phyloP scores from a whole-genome alignment of 2,329 filamentous ascomycete species.

The Clarireedia paspali region DNA sequence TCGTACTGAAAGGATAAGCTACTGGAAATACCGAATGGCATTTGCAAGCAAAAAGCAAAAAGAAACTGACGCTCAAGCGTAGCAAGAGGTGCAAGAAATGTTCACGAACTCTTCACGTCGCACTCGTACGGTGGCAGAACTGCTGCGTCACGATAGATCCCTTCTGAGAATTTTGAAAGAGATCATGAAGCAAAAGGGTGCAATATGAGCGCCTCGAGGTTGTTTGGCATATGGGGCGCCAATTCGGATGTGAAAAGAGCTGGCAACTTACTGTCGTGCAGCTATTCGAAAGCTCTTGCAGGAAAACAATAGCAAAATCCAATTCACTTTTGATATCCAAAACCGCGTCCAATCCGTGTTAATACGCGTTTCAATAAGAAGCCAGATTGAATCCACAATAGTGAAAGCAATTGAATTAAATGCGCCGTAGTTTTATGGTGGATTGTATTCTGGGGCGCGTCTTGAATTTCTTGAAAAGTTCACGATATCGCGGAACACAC shows the following conservation, averaged over 20 bases:
- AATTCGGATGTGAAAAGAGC: not conserved
- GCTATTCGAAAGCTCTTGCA: not conserved
- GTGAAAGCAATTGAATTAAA: not conserved
- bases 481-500: constrained; percentile 6
- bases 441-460: constrained; percentile 8
- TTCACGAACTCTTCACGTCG: too few species aligned
- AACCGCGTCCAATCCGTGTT: not conserved
- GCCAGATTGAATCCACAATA: not conserved
- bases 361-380: constrained; percentile 6
- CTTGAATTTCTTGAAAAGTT: constrained; percentile 2
- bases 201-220: not conserved
- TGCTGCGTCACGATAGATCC: not conserved
- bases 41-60: not conserved
- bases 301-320: not conserved
- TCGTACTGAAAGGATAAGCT: not conserved
- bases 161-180: not conserved
- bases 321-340: constrained; percentile 6
- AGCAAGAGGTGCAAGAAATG: too few species aligned
- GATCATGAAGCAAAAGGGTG: not conserved
- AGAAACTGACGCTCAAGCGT: not conserved
- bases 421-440: constrained; percentile 4
- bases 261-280: not conserved
- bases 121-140: not conserved
- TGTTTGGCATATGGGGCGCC: not conserved
- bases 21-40: not conserved